Base-by-base conservation (phyloP, 2,329 filamentous ascomycete species). In the Lecanicillium sp. region DNA sequence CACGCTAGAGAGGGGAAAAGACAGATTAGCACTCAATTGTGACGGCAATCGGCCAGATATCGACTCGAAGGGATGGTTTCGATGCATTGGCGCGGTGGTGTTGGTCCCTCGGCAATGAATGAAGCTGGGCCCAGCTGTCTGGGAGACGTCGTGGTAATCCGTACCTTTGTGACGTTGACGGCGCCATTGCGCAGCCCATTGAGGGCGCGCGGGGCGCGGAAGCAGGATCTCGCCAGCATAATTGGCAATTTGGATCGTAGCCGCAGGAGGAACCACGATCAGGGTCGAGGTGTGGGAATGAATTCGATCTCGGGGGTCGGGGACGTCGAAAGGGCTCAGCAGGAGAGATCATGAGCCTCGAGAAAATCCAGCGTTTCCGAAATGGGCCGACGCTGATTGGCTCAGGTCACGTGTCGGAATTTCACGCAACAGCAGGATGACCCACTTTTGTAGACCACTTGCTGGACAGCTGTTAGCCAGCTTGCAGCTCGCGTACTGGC, bases 141-240 rank as follows among this genome's bases (percentile, higher is more conserved):
- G 32, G 44, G 37, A 21, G 49, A 39, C 17, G 23, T 49, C 43
- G 42, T 52, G 65, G 60, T 67, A 56, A 54, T 60, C 62, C 58
- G 58, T 83, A 88, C 89, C 84, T 84, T 87, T 66, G 83, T 75
- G 64, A 84, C 73, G 68, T 81, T 80, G 69, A 81, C 76, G 68
- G 83, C 77, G 71, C 80, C 78, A 77, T 85, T 86, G 75, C 83
- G 78, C 64, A 84, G 80, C 71, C 83, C 78, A 77, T 84, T 86
- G 77, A 90, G 79, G 66, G 85, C 79, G 82, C 90, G 90, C 81
- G 86, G 80, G 70, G 87, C 83, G 78, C 89, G 89, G 79, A 94
- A 75, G 75, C 83, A 83, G 74, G 90, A 89, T 80, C 90, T 87
- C 76, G 88, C 86, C 81, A 96, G 84, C 91, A 97, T 96, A 69